These are phyloP conservation scores for Ophiocordyceps polyrhachis-furcata DNA, from an alignment of 2,329 filamentous ascomycete species.

Conservation along the genomic window DNA sequence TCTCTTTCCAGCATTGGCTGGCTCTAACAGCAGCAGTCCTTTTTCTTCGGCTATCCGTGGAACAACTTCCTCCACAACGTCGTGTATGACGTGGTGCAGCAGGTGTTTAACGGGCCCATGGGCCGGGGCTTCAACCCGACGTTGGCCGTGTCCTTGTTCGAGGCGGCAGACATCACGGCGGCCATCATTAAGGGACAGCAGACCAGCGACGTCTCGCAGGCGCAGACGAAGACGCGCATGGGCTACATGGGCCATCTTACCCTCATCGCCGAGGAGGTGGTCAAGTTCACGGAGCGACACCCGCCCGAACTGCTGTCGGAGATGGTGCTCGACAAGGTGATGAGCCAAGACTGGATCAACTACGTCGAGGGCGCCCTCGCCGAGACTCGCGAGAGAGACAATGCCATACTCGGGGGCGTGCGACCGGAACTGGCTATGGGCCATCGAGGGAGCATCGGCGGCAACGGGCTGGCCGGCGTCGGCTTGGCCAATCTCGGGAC, in stretches of 20 bases:
- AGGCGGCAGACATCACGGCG: slow-evolving; percentile 73
- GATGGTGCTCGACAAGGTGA: slow-evolving; percentile 69
- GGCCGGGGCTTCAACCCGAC: slow-evolving; percentile 84
- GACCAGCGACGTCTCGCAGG: slow-evolving; percentile 70
- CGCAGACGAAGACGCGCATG: slow-evolving; percentile 69
- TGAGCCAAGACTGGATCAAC: slow-evolving; percentile 77
- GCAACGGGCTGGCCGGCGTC: slow-evolving; percentile 26
- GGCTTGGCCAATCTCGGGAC: slow-evolving; percentile 27
- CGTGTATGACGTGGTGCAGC: slow-evolving; percentile 95
- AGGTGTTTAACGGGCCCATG: slow-evolving; percentile 98
- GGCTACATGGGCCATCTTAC: slow-evolving; percentile 98
- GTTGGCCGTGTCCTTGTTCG: slow-evolving; percentile 82
- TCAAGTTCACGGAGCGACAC: slow-evolving; percentile 93
- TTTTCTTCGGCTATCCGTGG: slow-evolving; percentile 98
- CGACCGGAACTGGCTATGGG: slow-evolving; percentile 78
- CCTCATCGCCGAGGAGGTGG: slow-evolving; percentile 91
- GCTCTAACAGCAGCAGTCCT: slow-evolving; percentile 39
- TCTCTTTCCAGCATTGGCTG: background rate
- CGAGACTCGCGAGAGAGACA: slow-evolving; percentile 87
- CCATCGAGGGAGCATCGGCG: slow-evolving; percentile 46
- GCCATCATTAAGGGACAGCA: slow-evolving; percentile 83
- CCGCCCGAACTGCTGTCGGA: slow-evolving; percentile 74
- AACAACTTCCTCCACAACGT: slow-evolving; percentile 99
- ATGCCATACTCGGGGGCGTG: slow-evolving; percentile 92
- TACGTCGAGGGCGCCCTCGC: slow-evolving; percentile 89